phyloP scores from a whole-genome alignment of 1,139 yeast genomes.

The Blastobotrys arbuscula region DNA sequence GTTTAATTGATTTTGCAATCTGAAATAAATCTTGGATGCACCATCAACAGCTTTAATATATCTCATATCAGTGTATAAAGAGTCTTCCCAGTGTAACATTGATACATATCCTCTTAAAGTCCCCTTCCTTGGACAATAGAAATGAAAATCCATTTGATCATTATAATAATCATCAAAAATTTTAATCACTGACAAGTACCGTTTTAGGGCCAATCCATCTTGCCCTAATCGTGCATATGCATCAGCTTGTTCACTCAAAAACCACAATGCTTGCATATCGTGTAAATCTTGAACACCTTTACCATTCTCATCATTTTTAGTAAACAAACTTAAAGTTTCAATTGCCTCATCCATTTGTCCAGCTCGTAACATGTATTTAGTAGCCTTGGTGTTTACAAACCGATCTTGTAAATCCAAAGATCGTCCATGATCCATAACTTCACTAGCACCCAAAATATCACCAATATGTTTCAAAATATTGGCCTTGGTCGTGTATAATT shows the following conservation, averaged over 20 bases:
- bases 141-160: slow-evolving; percentile 94
- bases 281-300: slow-evolving; percentile 87
- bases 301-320: slow-evolving; percentile 69
- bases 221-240: slow-evolving; percentile 54
- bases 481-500: slow-evolving; percentile 73
- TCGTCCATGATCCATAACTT: slow-evolving; percentile 65
- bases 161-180: slow-evolving; percentile 65
- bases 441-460: slow-evolving; percentile 54
- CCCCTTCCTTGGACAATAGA: slow-evolving; percentile 85
- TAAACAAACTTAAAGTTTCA: slow-evolving; percentile 68
- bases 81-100: slow-evolving; percentile 77
- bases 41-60: slow-evolving; percentile 67
- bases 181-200: slow-evolving; percentile 62
- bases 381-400: slow-evolving; percentile 82
- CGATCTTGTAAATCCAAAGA: slow-evolving; percentile 81
- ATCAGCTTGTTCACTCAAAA: slow-evolving; percentile 78
- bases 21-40: slow-evolving; percentile 53
- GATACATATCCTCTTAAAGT: slow-evolving; percentile 79
- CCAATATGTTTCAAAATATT: slow-evolving; percentile 72
- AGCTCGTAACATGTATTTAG: slow-evolving; percentile 80
- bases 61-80: slow-evolving; percentile 60
- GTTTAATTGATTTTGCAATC: slow-evolving; percentile 29
- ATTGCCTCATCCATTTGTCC: slow-evolving; percentile 71
- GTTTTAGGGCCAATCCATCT: slow-evolving; percentile 69
- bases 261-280: slow-evolving; percentile 90